Evolutionary conservation across 352 stramenopile genomes (phyloP).

Genomic region (Blastocystis sp.): DNA sequence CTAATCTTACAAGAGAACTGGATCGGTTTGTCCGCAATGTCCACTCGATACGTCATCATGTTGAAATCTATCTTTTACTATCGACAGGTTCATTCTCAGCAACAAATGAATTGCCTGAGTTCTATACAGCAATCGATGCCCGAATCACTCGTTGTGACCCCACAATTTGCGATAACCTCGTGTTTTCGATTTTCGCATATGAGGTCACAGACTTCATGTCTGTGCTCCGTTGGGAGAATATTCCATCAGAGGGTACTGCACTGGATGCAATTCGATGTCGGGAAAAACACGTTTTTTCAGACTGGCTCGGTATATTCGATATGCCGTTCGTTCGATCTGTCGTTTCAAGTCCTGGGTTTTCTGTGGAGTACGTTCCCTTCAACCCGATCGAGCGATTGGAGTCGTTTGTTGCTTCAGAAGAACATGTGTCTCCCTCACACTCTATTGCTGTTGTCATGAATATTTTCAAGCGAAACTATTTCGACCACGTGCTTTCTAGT

Average conservation of each 20-base stretch:
- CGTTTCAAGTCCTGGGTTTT: background rate
- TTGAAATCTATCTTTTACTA: background rate
- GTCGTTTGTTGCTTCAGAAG: background rate
- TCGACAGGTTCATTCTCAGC: background rate
- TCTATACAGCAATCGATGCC: background rate
- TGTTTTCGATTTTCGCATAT: background rate
- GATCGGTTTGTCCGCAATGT: background rate
- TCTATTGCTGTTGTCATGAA: background rate
- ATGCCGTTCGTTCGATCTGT: background rate
- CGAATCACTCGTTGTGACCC: constrained; percentile 4
- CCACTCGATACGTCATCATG: background rate
- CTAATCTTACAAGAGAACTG: background rate
- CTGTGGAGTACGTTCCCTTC: background rate
- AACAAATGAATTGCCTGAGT: background rate
- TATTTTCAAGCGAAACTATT: constrained; percentile 5
- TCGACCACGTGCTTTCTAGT: background rate
- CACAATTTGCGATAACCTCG: background rate
- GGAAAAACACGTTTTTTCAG: background rate
- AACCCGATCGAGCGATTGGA: background rate
- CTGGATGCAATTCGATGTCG: background rate
- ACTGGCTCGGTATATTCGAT: background rate
- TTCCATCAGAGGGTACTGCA: background rate
- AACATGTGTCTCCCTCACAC: background rate
- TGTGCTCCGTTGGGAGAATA: background rate
- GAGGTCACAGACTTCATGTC: background rate